Base-by-base conservation (phyloP, 345 rosid genomes). In the Eucalyptus tenuipes region DNA sequence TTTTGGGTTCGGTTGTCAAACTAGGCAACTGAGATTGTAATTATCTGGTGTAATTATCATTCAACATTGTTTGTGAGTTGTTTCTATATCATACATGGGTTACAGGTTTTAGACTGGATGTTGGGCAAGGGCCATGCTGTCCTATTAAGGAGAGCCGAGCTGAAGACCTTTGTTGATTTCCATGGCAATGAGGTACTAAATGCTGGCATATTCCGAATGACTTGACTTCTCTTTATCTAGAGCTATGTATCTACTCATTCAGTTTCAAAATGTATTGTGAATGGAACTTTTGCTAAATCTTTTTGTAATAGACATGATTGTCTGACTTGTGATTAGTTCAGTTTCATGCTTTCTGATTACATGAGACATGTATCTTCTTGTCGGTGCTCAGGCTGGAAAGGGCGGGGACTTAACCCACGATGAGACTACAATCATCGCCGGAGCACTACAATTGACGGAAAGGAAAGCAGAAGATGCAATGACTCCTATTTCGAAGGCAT, bases 31-130 rank as follows among this genome's bases (percentile, higher is more conserved):
- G 75, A 75, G 82, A 75, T 37, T 79, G 42, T 82, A 88, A 86
- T 86, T 37, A 75, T 50, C 37, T 49, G 53, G 33, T 50, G 40
- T 49, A 10, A 86, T 50, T 85, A 15, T 31, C 44, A 10, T 37
- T 50, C 44, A 25, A 10, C 15, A 68, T 68, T 79, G 29, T 49
- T 49, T 71, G 8, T 7, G 86, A 49, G 53, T 47, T 50, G 37
- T 88, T 55, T 31, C 50, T 84, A 48, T 17, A 50, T 11, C 40
- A 17, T 87, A 10, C 59, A 27, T 71, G 71, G 53, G 79, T 79
- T 31, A 85, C 88, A 97, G 99, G 95, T 97, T 88, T 92, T 97
- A 91, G 99, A 97, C 94, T 96, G 96, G 98, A 95, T 97, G 99
- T 91, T 97, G 93, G 99, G 99, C 86, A 97, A 96, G 91, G 98